Evolutionary conservation across 306 rosid species (phyloP), one percentile per base, ranked within the genome.

Genomic region (Fragaria ananassa): DNA sequence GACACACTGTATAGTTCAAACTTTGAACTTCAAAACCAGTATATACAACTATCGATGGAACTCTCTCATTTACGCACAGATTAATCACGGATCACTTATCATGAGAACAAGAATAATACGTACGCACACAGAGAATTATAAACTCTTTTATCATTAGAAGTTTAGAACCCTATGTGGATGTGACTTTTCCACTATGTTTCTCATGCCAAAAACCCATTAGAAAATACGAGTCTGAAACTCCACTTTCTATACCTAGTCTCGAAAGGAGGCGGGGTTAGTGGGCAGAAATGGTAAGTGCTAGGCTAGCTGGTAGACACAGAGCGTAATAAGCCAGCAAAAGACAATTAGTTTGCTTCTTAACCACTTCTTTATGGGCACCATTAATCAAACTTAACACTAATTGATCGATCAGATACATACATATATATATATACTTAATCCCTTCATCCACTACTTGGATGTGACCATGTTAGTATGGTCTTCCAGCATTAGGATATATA

Each of bases 361-460:
- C 17, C 3, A 14, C 37, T 27, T 27, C 42, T 58, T 10, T 58
- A 23, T 11, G 18, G 37, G 67, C 41, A 61, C 39, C 66, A 29
- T 27, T 29, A 25, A 61, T 61, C 19, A 61, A 29, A 61, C 67
- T 47, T 35, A 75, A 37, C 39, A 31, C 42, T 39, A 58, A 4
- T 25, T 58, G 21, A 62, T 62, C 23, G 12, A 62, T 62, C 23
- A 15, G 37, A 62, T 31, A 61, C 67, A 42, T 9, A 42, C 9
- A 61, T 12, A 13, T 58, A 42, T 9, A 42, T 42, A 61, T 12
- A 13, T 58, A 39, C n/a, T 49, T 4, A 70, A 51, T 27, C 18
- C 44, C 39, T 8, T 39, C 64, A 76, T 65, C 79, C 79, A 50
- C 51, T 76, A 76, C 66, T 50, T 50, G 71, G 63, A 75, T 62